These are phyloP conservation scores for Solanum boliviense DNA, from an alignment of 257 asterid genomes.

Conservation along the genomic window DNA sequence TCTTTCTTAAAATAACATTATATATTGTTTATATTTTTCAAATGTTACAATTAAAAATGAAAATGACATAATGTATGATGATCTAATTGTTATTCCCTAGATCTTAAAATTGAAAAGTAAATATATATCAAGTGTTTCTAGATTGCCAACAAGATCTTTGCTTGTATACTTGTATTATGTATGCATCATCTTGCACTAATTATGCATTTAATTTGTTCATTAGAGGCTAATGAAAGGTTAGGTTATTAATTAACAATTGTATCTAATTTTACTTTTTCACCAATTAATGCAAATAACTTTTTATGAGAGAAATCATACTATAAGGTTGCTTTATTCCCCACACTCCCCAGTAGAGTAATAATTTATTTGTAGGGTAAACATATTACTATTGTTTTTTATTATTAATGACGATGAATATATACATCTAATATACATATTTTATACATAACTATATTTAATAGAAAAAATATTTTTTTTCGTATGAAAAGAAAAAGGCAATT, in stretches of 20 bases:
- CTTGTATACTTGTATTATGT: background rate
- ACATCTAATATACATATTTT: too few relatives aligned
- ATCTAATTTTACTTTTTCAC: background rate
- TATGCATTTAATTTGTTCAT: background rate
- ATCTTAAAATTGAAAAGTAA: background rate
- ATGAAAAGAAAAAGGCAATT: too few relatives aligned
- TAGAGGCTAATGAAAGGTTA: background rate
- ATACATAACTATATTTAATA: too few relatives aligned
- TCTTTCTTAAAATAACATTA: background rate
- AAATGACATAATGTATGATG: background rate
- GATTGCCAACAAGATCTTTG: background rate
- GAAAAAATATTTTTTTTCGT: too few relatives aligned
- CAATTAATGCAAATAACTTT: background rate
- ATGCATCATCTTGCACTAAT: background rate
- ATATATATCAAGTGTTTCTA: background rate
- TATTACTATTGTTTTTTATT: too few relatives aligned
- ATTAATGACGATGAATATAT: too few relatives aligned
- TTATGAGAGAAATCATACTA: background rate
- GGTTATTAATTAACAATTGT: background rate
- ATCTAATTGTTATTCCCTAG: background rate
- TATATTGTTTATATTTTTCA: background rate
- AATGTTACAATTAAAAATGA: background rate
- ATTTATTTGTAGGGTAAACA: too few relatives aligned
- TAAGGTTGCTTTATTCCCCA: background rate
- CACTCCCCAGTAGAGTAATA: background rate